These are phyloP conservation scores for Oxyria digyna DNA, from an alignment of 148 eudicot genomes.

Conservation along the genomic window DNA sequence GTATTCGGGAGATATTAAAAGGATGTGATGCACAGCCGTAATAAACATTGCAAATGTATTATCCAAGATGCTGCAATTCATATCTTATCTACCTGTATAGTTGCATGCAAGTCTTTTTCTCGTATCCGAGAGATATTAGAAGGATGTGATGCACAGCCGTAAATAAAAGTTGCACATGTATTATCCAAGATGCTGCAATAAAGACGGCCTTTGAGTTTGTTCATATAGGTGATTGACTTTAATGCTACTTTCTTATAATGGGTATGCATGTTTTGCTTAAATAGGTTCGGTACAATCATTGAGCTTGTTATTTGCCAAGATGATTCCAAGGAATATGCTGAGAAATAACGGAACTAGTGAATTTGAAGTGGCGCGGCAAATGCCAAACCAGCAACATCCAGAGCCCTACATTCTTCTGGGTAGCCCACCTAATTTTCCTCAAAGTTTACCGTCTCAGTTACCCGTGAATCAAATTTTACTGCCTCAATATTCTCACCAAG, in stretches of 20 bases:
- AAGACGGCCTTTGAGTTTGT: background rate
- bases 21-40: background rate
- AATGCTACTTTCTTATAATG: background rate
- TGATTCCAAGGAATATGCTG: slow-evolving; percentile 67
- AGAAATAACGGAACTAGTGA: slow-evolving; percentile 38
- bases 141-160: background rate
- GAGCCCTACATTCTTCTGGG: slow-evolving; percentile 48
- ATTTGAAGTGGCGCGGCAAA: slow-evolving; percentile 41
- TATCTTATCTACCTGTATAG: background rate
- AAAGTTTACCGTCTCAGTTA: no score
- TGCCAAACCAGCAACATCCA: slow-evolving; percentile 38
- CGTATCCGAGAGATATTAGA: background rate
- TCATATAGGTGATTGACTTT: background rate
- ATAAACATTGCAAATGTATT: background rate
- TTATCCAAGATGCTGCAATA: background rate
- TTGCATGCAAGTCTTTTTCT: background rate
- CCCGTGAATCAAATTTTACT: slow-evolving; percentile 30
- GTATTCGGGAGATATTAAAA: background rate
- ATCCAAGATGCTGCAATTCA: background rate
- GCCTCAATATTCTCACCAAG: slow-evolving; percentile 38
- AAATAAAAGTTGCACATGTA: background rate
- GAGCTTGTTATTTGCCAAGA: slow-evolving; percentile 11
- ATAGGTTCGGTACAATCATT: background rate
- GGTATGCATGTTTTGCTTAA: background rate
- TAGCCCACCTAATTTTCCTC: slow-evolving; percentile 28